phyloP scores from a whole-genome alignment of 768 basidiomycete genomes.

The Cystofilobasidium bisporidii region DNA sequence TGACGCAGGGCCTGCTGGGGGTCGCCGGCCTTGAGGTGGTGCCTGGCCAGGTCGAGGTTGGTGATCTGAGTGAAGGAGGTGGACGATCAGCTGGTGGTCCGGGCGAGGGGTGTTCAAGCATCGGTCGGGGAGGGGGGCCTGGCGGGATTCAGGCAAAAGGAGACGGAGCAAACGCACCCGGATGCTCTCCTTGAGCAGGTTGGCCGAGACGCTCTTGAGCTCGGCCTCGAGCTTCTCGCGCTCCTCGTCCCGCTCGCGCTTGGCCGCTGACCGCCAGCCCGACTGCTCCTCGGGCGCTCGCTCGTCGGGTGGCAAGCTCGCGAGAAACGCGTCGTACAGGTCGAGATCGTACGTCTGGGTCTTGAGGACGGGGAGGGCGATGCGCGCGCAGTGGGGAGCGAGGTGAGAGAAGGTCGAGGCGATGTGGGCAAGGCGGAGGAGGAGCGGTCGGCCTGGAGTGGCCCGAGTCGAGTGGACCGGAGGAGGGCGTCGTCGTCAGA shows the following conservation, averaged over 20 bases:
- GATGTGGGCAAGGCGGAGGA: conserved; percentile 63
- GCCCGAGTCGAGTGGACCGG: not conserved
- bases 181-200: conserved; percentile 98
- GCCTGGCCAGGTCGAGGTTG: conserved; percentile 75
- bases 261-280: conserved; percentile 77
- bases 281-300: no score
- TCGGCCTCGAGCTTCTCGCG: conserved; percentile 81
- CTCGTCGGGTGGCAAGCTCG: conserved; percentile 3
- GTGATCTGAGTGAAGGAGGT: conserved; percentile 49
- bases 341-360: conserved; percentile 13
- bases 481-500: conserved; percentile 1
- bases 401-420: conserved; percentile 56
- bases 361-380: conserved; percentile 25
- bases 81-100: conserved; percentile 36
- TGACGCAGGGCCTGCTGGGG: conserved; percentile 62
- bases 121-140: no score
- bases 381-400: conserved; percentile 9
- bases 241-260: conserved; percentile 55
- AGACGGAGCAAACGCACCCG: no score
- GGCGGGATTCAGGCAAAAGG: no score
- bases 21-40: conserved; percentile 65
- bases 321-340: conserved; percentile 12
- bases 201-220: conserved; percentile 85
- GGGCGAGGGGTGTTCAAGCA: no score
- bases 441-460: conserved; percentile 57